Evolutionary conservation across 2,329 filamentous ascomycete genomes (phyloP).

Genomic region (Conoideocrella luteorostrata): DNA sequence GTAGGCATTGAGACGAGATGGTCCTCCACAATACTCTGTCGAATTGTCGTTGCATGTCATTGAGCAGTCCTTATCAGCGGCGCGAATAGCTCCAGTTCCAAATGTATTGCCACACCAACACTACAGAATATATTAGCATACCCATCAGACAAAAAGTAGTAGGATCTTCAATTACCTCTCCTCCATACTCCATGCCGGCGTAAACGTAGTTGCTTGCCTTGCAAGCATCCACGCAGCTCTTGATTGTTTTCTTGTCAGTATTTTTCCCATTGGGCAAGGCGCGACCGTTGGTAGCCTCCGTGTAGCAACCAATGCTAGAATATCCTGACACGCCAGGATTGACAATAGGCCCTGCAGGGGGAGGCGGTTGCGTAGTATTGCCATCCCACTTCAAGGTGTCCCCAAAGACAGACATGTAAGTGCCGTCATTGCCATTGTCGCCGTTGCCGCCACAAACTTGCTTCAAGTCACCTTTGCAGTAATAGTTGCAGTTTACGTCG

Average conservation of each 20-base stretch:
- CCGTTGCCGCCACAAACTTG: slow-evolving; percentile 50
- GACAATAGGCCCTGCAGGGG: slow-evolving; percentile 19
- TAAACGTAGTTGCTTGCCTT: slow-evolving; percentile 19
- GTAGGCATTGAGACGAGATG: slow-evolving; percentile 29
- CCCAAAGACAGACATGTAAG: slow-evolving; percentile 44
- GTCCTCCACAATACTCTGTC: slow-evolving; percentile 31
- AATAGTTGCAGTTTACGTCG: slow-evolving; percentile 43
- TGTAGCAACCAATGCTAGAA: slow-evolving; percentile 31
- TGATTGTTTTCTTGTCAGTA: slow-evolving; percentile 23
- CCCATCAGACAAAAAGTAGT: too few relatives aligned
- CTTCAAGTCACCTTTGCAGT: slow-evolving; percentile 41
- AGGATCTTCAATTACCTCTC: slow-evolving; percentile 21
- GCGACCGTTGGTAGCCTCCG: slow-evolving; percentile 24
- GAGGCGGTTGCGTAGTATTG: slow-evolving; percentile 17
- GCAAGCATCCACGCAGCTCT: slow-evolving; percentile 27
- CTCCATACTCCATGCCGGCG: slow-evolving; percentile 33
- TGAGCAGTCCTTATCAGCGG: slow-evolving; percentile 24
- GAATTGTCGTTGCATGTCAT: slow-evolving; percentile 30
- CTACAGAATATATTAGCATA: slow-evolving; percentile 10
- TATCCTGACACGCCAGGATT: slow-evolving; percentile 33
- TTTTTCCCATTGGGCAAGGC: slow-evolving; percentile 23
- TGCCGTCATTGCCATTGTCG: slow-evolving; percentile 22
- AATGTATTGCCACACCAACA: slow-evolving; percentile 31
- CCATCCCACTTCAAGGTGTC: slow-evolving; percentile 24
- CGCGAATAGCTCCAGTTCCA: slow-evolving; percentile 19